These are phyloP conservation scores for Pseudoscleropodium purum DNA, from an alignment of 225 moss, liverwort and hornwort genomes.

Conservation along the genomic window DNA sequence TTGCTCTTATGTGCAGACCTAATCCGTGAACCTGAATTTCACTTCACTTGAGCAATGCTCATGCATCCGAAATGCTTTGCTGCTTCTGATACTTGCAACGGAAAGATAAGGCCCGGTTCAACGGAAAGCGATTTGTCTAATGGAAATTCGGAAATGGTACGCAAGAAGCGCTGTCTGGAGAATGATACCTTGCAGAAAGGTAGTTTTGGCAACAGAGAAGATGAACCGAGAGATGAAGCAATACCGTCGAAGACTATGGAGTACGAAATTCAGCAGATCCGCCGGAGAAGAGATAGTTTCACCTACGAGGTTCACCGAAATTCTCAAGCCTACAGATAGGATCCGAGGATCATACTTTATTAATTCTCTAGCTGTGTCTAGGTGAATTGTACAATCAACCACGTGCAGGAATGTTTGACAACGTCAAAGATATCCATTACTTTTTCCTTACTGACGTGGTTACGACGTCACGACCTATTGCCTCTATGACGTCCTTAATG, in stretches of 20 bases:
- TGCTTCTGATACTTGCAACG: not conserved
- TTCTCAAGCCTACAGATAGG: not conserved
- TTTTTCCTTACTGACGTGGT: not conserved
- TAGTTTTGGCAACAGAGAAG: slow-evolving; percentile 7
- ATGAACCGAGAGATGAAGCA: slow-evolving; percentile 10
- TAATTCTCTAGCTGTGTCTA: not conserved
- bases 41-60: not conserved
- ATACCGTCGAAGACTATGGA: slow-evolving; percentile 18
- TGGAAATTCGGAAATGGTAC: not conserved
- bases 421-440: not conserved
- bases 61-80: not conserved
- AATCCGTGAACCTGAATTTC: not conserved
- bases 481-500: not conserved
- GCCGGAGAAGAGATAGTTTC: slow-evolving; percentile 32
- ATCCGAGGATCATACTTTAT: not conserved
- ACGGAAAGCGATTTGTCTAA: not conserved
- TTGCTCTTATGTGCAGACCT: not conserved
- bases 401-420: not conserved
- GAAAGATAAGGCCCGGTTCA: not conserved
- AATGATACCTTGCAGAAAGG: not conserved
- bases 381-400: not conserved
- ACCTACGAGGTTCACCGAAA: slow-evolving; percentile 35
- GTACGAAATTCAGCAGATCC: slow-evolving; percentile 30
- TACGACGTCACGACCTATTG: not conserved
- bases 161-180: not conserved